Base-by-base conservation (phyloP, 768 basidiomycete species). In the Tricholoma furcatifolium region DNA sequence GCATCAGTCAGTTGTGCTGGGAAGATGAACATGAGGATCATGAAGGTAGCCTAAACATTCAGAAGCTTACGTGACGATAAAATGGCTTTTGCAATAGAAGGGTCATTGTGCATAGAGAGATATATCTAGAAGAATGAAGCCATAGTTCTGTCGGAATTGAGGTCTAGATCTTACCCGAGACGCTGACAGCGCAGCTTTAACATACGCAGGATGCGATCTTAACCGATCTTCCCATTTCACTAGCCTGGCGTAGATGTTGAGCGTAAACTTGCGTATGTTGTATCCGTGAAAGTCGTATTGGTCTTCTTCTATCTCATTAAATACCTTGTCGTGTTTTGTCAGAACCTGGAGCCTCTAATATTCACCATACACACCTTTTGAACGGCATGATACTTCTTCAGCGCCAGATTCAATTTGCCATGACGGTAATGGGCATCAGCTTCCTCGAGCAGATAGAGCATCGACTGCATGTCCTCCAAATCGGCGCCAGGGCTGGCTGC, bases 231-330 rank as follows among this genome's bases (percentile, higher is more conserved):
- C 93, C 85, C 89, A 97, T 40, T 76, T 70, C 43, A 96, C 70
- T 61, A 96, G 72, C 48, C 93, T 95, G 11, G 31, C 11, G 66
- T 98, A 98, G 11, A 92, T 83, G 48, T 85, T 87, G 31, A 98
- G 71, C 7, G 90, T 96, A 62, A 86, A 90, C 61, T 91, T 93
- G 48, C 97, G 85, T 59, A 98, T 59, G 59, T 91, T 91, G 68
- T 98, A 99, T 6, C 88, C 84, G 67, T 99, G 97, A 78, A 99
- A 99, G 68, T 99, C 97, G 61, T 88, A 98, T 70, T 98, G 94
- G 63, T 97, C 95, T 59, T 98, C 93, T 58, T 97, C 93, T 58
- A 90, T 81, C 47, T 89, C 88, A 48, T 87, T 80, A 67, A 96
- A 98, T 14, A 86, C 72, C 91, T 91, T 54, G 30, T n/a, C 10